These are phyloP conservation scores for Coprinopsis sp. DNA, from an alignment of 768 basidiomycete species.

Conservation along the genomic window DNA sequence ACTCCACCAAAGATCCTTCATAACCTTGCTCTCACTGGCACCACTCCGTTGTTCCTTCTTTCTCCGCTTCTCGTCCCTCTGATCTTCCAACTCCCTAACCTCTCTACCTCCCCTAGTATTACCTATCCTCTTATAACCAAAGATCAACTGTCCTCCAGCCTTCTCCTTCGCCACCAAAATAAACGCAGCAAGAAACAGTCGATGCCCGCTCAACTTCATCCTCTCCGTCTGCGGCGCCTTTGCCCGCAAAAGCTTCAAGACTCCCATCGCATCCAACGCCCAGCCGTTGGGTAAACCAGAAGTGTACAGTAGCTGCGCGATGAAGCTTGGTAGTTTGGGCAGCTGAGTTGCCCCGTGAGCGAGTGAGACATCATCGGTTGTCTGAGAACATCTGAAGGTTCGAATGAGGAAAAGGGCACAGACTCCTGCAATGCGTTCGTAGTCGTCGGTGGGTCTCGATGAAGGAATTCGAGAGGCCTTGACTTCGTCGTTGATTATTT, in stretches of 20 bases:
- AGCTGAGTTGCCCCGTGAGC: background rate
- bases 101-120: background rate
- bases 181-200: background rate
- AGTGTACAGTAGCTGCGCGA: background rate
- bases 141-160: no score
- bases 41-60: background rate
- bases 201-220: background rate
- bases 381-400: background rate
- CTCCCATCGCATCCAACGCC: background rate
- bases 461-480: background rate
- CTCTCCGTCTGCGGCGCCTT: background rate
- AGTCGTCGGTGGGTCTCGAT: background rate
- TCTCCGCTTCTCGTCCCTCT: background rate
- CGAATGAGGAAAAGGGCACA: background rate
- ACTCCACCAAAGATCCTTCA: slow-evolving; percentile 1
- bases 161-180: background rate
- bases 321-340: background rate
- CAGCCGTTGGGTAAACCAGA: background rate
- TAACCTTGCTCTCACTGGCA: background rate
- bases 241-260: background rate
- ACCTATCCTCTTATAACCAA: no score
- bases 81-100: background rate
- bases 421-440: background rate
- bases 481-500: no score
- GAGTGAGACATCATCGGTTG: background rate